A percentile compares a stretch with the other conserved stretches of the same genome.
Evolutionary conservation across 1,139 yeast species (phyloP).

Genomic region (Taphrina wiesneri): DNA sequence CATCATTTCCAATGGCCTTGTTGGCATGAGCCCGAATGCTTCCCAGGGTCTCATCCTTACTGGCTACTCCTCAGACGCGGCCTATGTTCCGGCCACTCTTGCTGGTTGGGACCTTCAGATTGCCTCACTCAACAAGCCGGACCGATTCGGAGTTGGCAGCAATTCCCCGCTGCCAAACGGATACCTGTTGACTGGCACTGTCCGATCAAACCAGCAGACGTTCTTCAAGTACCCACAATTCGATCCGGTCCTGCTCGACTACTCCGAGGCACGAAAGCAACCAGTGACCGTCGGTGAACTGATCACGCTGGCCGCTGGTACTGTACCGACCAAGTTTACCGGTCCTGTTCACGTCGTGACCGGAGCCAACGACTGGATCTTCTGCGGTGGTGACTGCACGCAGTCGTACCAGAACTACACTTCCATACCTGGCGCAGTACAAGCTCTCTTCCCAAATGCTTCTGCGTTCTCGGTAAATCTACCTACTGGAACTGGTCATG

Average conservation of each 20-base stretch:
- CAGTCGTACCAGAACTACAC: not conserved
- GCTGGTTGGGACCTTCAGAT: conserved; percentile 22
- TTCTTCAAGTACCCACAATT: conserved; percentile 28
- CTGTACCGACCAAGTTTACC: conserved; percentile 18
- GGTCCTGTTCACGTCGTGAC: conserved; percentile 31
- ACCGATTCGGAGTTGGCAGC: conserved; percentile 17
- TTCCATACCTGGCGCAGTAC: not conserved
- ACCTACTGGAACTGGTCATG: conserved; percentile 19
- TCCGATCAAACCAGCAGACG: conserved; percentile 12
- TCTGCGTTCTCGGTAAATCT: not conserved
- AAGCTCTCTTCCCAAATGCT: conserved; percentile 10
- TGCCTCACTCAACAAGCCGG: conserved; percentile 16
- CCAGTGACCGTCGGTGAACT: conserved; percentile 28
- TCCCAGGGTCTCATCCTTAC: conserved; percentile 16
- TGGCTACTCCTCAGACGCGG: conserved; percentile 23
- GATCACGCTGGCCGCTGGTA: conserved; percentile 20
- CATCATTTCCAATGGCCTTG: conserved; percentile 24
- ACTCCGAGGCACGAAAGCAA: conserved; percentile 30
- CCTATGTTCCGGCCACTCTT: conserved; percentile 16
- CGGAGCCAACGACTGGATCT: conserved; percentile 25
- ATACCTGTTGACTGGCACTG: not conserved
- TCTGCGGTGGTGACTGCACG: conserved; percentile 29
- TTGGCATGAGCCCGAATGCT: conserved; percentile 24
- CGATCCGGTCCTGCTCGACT: conserved; percentile 11
- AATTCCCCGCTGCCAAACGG: conserved; percentile 5